A percentile compares a stretch with the other conserved stretches of the same genome.
Evolutionary conservation across 2,329 filamentous ascomycete genomes (phyloP).

Genomic region (Penicillium olsonii): DNA sequence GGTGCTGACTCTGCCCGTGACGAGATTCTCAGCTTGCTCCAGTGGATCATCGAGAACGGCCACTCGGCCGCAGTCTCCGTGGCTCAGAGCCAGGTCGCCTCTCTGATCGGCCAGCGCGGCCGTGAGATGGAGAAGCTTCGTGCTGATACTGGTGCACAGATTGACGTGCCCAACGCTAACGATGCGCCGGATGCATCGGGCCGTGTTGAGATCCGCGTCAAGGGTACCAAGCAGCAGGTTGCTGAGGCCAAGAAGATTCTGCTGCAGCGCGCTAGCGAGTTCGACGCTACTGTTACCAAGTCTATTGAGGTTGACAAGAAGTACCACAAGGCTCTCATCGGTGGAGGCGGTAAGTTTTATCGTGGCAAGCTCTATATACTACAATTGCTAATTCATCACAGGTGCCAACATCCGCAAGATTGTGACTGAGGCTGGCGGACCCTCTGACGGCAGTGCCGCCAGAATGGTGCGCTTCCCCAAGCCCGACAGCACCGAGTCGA

Average conservation of each 20-base stretch:
- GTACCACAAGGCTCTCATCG: slow-evolving; percentile 83
- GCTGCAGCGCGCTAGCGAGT: slow-evolving; percentile 80
- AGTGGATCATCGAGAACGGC: slow-evolving; percentile 88
- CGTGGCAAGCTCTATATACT: background rate
- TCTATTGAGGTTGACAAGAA: slow-evolving; percentile 92
- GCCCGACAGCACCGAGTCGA: slow-evolving; percentile 76
- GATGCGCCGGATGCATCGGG: slow-evolving; percentile 66
- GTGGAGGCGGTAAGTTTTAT: slow-evolving; percentile 71
- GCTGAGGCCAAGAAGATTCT: slow-evolving; percentile 88
- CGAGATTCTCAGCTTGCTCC: slow-evolving; percentile 83
- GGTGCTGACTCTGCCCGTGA: slow-evolving; percentile 90
- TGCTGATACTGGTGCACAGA: slow-evolving; percentile 78
- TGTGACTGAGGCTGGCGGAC: slow-evolving; percentile 83
- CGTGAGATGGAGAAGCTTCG: slow-evolving; percentile 89
- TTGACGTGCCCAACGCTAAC: slow-evolving; percentile 83
- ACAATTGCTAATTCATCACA: slow-evolving; percentile 49
- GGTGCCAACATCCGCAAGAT: slow-evolving; percentile 84
- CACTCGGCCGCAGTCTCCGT: slow-evolving; percentile 78
- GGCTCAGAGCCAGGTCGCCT: slow-evolving; percentile 89
- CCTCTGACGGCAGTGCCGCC: slow-evolving; percentile 80
- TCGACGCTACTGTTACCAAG: slow-evolving; percentile 84
- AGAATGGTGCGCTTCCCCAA: slow-evolving; percentile 95
- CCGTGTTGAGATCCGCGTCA: slow-evolving; percentile 83
- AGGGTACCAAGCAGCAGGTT: slow-evolving; percentile 88
- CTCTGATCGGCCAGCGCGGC: slow-evolving; percentile 86